Evolutionary conservation across 1,284 basidiomycete species (phyloP), one percentile per base, ranked within the genome.

Genomic region (Trichosporon sp.): DNA sequence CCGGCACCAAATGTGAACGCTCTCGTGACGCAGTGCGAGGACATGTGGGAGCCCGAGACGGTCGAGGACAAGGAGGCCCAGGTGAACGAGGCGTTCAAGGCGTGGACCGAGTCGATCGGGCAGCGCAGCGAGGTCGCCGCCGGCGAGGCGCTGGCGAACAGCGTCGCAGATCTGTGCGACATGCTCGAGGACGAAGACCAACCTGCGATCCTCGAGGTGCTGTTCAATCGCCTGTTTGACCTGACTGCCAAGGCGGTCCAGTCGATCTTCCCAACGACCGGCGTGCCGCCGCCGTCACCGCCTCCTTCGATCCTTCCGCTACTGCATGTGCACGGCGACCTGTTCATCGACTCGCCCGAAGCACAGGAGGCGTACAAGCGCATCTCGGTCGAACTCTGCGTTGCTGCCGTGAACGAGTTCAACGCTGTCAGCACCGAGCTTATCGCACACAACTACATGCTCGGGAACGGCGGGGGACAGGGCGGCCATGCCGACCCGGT

Each of bases 361-460:
- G 62, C 72, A 0, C 47, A 62, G 3, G 70, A 71, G 35, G 58
- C 68, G 0, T 51, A 78, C 12, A 74, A 71, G 1, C 74, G 77
- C 13, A 64, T 78, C 11, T 29, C 72, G 1, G 80, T 82, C 60
- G 80, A 82, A 66, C 60, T 83, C 12, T 76, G 76, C 44, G 78
- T 73, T 0, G 71, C 69, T 1, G 81, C 81, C 1, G 80, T 83
- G 3, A 75, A 75, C 8, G 81, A 80, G 66, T 83, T 83, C 65
- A 80, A 82, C 32, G 64, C 68, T 27, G 77, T 76, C 0, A 76
- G 76, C 0, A 71, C 72, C 21, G 69, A 76, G 32, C 63, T 76
- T 34, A 76, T 76, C 7, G 63, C 65, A 11, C 67, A 68, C 21
- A 31, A 29, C 23, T 58, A 67, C 32, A 68, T 71, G 51, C 64